Evolutionary conservation across 2,329 filamentous ascomycete genomes (phyloP).

Genomic region (Colletotrichum falcatum): DNA sequence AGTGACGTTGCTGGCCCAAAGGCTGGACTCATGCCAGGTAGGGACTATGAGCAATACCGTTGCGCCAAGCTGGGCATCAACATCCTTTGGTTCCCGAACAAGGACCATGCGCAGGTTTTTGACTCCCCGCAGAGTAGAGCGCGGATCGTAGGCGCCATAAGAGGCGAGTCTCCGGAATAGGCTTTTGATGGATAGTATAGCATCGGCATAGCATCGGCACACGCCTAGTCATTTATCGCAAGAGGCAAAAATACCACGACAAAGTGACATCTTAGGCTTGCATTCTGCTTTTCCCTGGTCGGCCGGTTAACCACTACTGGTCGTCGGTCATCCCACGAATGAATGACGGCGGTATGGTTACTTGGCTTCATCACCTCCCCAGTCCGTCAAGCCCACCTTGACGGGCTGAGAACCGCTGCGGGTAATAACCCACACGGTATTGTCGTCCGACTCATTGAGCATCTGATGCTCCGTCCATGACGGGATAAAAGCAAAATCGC

Average conservation of each 20-base stretch:
- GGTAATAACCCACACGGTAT: conserved; percentile 75
- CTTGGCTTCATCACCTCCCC: conserved; percentile 64
- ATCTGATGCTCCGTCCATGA: conserved; percentile 79
- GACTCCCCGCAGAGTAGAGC: conserved; percentile 50
- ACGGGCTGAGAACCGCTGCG: conserved; percentile 71
- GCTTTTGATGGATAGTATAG: neutral
- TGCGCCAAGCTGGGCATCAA: conserved; percentile 58
- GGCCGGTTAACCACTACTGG: neutral
- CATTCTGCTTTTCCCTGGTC: neutral
- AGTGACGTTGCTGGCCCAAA: conserved; percentile 33
- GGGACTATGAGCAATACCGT: conserved; percentile 13
- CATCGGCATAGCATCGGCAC: neutral
- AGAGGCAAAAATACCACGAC: neutral
- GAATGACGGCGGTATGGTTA: conserved; percentile 3
- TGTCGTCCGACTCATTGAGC: conserved; percentile 71
- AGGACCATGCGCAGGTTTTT: conserved; percentile 75
- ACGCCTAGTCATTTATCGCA: neutral
- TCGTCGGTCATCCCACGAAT: conserved; percentile 2
- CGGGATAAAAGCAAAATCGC: conserved; percentile 78
- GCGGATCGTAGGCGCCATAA: conserved; percentile 47
- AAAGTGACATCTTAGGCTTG: neutral
- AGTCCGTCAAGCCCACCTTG: conserved; percentile 72
- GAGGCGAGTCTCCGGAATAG: conserved; percentile 17
- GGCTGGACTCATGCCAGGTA: neutral
- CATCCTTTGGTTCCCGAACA: conserved; percentile 68